phyloP scores from a whole-genome alignment of 495 filamentous ascomycete genomes.

The Aspergillus saccharolyticus region DNA sequence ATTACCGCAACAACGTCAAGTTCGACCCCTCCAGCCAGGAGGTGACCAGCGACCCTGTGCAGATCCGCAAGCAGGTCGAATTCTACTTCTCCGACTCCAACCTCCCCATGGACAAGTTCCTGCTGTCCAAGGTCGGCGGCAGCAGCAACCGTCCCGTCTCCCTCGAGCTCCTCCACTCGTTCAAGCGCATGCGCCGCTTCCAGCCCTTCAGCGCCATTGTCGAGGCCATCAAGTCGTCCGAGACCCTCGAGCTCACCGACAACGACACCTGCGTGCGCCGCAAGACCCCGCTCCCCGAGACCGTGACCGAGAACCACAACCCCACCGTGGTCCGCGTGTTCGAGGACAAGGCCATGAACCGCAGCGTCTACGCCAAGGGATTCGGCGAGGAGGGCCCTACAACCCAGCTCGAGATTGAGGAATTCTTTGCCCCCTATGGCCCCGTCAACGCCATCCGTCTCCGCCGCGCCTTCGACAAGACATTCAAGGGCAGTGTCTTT shows the following conservation, averaged over 20 bases:
- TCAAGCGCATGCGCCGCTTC: conserved; percentile 93
- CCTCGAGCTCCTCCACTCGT: conserved; percentile 68
- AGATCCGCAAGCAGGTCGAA: conserved; percentile 87
- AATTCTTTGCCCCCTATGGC: conserved; percentile 80
- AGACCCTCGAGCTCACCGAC: conserved; percentile 61
- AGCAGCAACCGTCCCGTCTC: conserved; percentile 71
- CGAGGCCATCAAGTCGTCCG: conserved; percentile 70
- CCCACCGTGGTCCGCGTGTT: conserved; percentile 47
- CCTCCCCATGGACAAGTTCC: conserved; percentile 78
- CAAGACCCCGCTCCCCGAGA: conserved; percentile 57
- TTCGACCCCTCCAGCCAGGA: conserved; percentile 59
- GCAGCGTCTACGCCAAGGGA: conserved; percentile 77
- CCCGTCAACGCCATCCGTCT: conserved; percentile 79
- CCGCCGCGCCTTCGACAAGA: conserved; percentile 61
- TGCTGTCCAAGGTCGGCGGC: conserved; percentile 71
- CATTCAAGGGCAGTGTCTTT: conserved; percentile 92
- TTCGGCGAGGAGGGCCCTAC: conserved; percentile 72
- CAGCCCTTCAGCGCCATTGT: conserved; percentile 76
- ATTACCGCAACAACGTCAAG: conserved; percentile 47
- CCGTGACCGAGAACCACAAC: conserved; percentile 34
- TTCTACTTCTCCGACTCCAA: conserved; percentile 98
- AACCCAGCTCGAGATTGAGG: conserved; percentile 88
- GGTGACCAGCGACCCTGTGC: conserved; percentile 64
- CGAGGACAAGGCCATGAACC: conserved; percentile 54
- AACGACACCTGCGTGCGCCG: conserved; percentile 68